Evolutionary conservation across 345 rosid species (phyloP).

Genomic region (Erysimum cheiranthoides): DNA sequence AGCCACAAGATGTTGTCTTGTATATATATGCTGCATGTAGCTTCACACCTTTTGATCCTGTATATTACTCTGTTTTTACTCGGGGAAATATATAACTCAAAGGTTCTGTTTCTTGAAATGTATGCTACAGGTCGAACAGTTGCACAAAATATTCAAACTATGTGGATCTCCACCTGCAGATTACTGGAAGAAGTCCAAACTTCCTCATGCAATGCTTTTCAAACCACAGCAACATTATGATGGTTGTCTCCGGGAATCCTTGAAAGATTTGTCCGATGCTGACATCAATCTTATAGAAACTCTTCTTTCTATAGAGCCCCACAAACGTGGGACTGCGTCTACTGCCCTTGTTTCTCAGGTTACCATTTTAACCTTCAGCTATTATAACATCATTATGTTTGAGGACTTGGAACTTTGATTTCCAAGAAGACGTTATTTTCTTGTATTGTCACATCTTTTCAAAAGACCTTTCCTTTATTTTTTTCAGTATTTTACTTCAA

Average conservation of each 20-base stretch:
- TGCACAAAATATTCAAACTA: constrained; percentile 95
- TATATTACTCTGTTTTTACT: neutral
- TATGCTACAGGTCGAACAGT: constrained; percentile 77
- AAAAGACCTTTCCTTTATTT: neutral
- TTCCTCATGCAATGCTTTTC: constrained; percentile 88
- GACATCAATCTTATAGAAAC: constrained; percentile 74
- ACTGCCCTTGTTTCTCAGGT: constrained; percentile 94
- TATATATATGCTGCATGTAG: neutral
- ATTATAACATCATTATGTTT: constrained; percentile 6
- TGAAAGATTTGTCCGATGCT: constrained; percentile 60
- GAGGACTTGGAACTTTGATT: constrained; percentile 4
- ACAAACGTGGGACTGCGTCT: constrained; percentile 86
- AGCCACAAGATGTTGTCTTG: constrained; percentile 4
- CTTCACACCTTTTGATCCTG: neutral
- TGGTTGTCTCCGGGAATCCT: constrained; percentile 70
- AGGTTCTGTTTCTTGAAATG: constrained; percentile 8
- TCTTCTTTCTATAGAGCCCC: constrained; percentile 85
- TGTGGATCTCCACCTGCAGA: constrained; percentile 97
- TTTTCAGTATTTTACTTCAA: constrained; percentile 78
- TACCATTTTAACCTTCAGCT: constrained; percentile 22
- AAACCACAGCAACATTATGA: constrained; percentile 93
- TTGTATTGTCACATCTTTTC: constrained; percentile 7
- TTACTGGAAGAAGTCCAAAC: constrained; percentile 91
- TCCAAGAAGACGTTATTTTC: neutral
- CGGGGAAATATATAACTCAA: neutral